A percentile compares a stretch with the other conserved stretches of the same genome.
Conservation (phyloP, 495 filamentous ascomycete species). For the Trichocladium antarcticum region DNA sequence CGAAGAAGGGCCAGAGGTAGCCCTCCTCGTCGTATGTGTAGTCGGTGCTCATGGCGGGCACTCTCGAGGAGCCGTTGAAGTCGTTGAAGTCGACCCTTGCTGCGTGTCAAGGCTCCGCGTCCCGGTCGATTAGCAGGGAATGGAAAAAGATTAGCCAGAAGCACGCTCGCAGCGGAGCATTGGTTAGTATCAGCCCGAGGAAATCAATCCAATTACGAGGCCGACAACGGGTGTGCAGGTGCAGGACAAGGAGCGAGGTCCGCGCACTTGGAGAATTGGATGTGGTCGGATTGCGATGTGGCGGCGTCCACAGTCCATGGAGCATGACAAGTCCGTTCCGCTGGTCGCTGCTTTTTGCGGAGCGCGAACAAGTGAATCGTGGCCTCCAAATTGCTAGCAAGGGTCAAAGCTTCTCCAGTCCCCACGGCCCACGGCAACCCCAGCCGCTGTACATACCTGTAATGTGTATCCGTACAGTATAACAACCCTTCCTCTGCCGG, state of each 20-base stretch:
- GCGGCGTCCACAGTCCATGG: slow-evolving; percentile 18
- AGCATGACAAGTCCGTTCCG: neutral
- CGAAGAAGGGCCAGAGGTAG: slow-evolving; percentile 98
- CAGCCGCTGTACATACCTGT: neutral
- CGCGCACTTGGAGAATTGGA: neutral
- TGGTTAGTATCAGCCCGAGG: neutral
- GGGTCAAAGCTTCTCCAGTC: slow-evolving; percentile 26
- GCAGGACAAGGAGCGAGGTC: slow-evolving; percentile 7
- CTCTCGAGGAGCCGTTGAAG: neutral
- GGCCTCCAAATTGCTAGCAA: slow-evolving; percentile 26
- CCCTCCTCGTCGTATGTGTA: slow-evolving; percentile 98
- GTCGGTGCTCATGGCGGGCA: slow-evolving; percentile 74
- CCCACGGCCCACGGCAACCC: neutral
- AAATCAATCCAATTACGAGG: neutral
- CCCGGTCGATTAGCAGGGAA: neutral
- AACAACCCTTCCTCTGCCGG: no score
- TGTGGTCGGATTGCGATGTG: slow-evolving; percentile 20
- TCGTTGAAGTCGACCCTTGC: neutral
- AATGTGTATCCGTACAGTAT: no score
- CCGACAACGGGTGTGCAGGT: neutral
- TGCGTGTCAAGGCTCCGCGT: neutral
- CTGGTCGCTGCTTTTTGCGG: slow-evolving; percentile 6
- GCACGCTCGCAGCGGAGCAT: neutral
- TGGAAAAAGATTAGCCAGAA: neutral
- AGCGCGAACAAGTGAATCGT: slow-evolving; percentile 24